Percentiles rank a stretch among this genome's conserved stretches.
These are phyloP conservation scores for Tolypocladium guangdongense DNA, from an alignment of 2,329 filamentous ascomycete genomes.

Conservation along the genomic window DNA sequence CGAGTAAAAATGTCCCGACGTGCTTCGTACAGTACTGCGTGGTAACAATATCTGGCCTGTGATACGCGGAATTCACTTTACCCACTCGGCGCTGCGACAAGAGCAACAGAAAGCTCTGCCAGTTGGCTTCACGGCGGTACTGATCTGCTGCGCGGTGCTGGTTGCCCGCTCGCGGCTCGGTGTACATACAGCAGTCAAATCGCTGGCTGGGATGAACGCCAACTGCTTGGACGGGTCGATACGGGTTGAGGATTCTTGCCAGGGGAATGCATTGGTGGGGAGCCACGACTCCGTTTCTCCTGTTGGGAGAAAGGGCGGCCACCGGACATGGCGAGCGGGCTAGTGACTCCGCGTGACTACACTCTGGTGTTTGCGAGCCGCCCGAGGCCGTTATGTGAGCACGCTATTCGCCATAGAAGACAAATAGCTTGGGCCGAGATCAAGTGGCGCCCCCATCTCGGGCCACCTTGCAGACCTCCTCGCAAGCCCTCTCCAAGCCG, in stretches of 20 bases:
- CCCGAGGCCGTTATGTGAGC: not conserved
- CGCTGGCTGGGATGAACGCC: not conserved
- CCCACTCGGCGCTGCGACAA: not conserved
- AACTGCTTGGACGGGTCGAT: not conserved
- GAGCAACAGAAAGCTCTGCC: not conserved
- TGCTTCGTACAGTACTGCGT: not conserved
- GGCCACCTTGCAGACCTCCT: not conserved
- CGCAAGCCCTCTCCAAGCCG: not conserved
- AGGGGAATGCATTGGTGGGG: not conserved
- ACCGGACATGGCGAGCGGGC: not conserved
- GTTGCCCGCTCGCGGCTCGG: not conserved
- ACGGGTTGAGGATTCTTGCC: not conserved
- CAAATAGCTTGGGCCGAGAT: not conserved
- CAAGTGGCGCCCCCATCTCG: not conserved
- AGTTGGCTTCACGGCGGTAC: not conserved
- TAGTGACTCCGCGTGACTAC: not conserved
- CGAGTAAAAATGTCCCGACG: not conserved
- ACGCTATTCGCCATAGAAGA: not conserved
- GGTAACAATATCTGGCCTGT: not conserved
- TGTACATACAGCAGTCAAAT: not conserved
- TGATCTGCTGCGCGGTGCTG: not conserved
- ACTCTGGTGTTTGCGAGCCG: not conserved
- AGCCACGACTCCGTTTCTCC: not conserved
- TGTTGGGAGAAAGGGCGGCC: not conserved
- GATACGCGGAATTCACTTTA: not conserved